Conservation (phyloP, 139 green algal species). For the Edaphochlamys debaryana region DNA sequence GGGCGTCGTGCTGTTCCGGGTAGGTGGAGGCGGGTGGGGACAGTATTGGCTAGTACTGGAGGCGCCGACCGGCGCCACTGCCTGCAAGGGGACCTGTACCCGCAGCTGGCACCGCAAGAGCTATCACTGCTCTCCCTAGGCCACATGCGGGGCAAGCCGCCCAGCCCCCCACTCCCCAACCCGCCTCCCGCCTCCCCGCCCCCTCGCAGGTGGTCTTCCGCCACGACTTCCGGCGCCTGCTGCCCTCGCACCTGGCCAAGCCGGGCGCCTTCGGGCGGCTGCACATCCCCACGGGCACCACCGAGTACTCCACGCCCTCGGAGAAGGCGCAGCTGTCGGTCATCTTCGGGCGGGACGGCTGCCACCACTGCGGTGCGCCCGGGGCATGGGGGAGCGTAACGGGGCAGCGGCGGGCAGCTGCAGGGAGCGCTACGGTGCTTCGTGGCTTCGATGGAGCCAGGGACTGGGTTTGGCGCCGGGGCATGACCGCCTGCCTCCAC, state of each 20-base stretch:
- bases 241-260: slow-evolving; percentile 34
- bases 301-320: slow-evolving; percentile 16
- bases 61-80: too few relatives aligned
- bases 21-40: neutral
- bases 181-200: neutral
- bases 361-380: slow-evolving; percentile 31
- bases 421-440: too few relatives aligned
- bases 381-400: too few relatives aligned
- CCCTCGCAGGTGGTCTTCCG: neutral
- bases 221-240: slow-evolving; percentile 10
- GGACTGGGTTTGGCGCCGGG: too few relatives aligned
- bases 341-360: slow-evolving; percentile 28
- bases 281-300: slow-evolving; percentile 11
- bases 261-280: slow-evolving; percentile 21
- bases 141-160: too few relatives aligned
- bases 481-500: neutral
- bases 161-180: neutral
- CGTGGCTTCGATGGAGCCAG: too few relatives aligned
- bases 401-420: too few relatives aligned
- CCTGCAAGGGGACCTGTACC: too few relatives aligned
- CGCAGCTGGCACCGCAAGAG: too few relatives aligned
- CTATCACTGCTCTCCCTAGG: too few relatives aligned
- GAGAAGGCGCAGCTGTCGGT: slow-evolving; percentile 41
- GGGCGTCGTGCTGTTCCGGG: slow-evolving; percentile 13
- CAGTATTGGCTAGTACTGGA: too few relatives aligned